Base-by-base conservation (phyloP, 495 filamentous ascomycete genomes). In the Aspergillus cavernicola region DNA sequence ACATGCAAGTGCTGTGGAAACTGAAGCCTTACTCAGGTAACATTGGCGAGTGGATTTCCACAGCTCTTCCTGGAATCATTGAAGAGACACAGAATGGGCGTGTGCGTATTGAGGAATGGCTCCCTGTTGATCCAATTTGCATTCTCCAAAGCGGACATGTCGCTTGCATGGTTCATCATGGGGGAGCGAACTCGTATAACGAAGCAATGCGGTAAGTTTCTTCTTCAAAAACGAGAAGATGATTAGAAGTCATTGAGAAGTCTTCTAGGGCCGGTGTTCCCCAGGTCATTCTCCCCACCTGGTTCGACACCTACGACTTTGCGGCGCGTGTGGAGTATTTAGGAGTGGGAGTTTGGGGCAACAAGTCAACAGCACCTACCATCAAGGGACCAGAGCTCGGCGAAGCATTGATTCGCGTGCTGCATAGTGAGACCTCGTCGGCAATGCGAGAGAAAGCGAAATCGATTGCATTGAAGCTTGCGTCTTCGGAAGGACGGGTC, bases 1-100 rank as follows among this genome's bases (percentile, higher is more conserved):
- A 63, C 3, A 22, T 74, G 7, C 70, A 75, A 60, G 66, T 76
- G 0, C 60, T 78, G 29, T 78, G 75, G 75, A 76, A 76, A 57
- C 38, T 78, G 22, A 60, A 50, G 1, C 56, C 52, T 15, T 9
- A 16, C n/a, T 5, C 15, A 9, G 58, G 41, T 0, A 37, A 40
- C 9, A 29, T 36, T n/a, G n/a, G 15, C 6, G 31, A 32, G 16
- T 50, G 32, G 33, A 24, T 40, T 16, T 2, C 35, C 19, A 15
- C 7, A 24, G 44, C 45, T 32, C 7, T 48, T 4, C 13, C 8
- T 19, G 36, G 20, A 4, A 41, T 50, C 6, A 7, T 32, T 20
- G 10, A 13, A 22, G 28, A 29, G n/a, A 11, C 39, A 15, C 8
- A 23, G 18, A n/a, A 20, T 1, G 61, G 55, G 0, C 56, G 54